phyloP scores from a whole-genome alignment of 1,284 basidiomycete species.

The Lentinula novae-zelandiae region DNA sequence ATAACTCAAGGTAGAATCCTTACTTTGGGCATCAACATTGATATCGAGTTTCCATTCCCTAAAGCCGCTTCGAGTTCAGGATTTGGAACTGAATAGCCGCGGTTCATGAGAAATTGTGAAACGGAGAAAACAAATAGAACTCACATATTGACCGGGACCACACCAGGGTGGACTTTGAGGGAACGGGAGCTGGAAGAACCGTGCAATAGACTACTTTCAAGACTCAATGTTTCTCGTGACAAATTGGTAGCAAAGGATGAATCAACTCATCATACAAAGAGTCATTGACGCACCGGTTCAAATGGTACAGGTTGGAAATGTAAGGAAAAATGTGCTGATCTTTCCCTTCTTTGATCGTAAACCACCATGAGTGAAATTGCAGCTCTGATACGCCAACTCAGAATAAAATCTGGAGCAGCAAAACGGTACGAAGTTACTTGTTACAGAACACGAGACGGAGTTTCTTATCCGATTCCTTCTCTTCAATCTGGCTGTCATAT shows the following conservation, averaged over 20 bases:
- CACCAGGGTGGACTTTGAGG: background rate
- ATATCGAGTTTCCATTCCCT: background rate
- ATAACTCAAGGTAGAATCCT: background rate
- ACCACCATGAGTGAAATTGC: slow-evolving; percentile 43
- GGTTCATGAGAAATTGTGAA: background rate
- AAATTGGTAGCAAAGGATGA: no score
- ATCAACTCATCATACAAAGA: no score
- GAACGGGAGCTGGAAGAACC: background rate
- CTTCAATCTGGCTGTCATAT: background rate
- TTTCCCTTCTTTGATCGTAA: slow-evolving; percentile 1
- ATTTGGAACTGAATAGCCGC: background rate
- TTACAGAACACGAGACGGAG: background rate
- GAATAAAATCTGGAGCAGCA: slow-evolving; percentile 74
- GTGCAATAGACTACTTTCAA: background rate
- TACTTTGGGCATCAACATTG: background rate
- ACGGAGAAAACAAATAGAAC: background rate
- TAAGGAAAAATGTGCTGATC: background rate
- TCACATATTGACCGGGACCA: background rate
- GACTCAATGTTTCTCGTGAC: no score
- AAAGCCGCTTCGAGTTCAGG: background rate
- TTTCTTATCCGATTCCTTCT: slow-evolving; percentile 6
- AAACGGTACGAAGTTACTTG: slow-evolving; percentile 53
- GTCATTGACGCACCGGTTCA: background rate
- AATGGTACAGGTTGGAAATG: background rate
- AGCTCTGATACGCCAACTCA: slow-evolving; percentile 62